Base-by-base conservation (phyloP, 257 asterid genomes). In the Solanum corneliomulleri region DNA sequence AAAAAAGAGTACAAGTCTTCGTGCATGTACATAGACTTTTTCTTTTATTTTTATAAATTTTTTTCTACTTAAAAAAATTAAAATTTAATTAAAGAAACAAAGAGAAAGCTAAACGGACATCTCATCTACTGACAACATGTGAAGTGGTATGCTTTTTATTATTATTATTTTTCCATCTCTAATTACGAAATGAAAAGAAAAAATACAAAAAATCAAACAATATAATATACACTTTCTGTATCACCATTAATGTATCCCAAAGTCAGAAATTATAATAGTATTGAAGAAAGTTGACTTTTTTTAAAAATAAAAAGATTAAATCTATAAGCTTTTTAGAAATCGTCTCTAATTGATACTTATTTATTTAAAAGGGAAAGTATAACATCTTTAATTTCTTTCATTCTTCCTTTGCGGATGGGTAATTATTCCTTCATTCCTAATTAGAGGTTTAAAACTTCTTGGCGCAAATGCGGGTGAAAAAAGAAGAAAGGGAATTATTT, bases 271-370 rank as follows among this genome's bases (percentile, higher is more conserved):
- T 42, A 76, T 83, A 49, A 83, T 85, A 68, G 60, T 74, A 75
- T 86, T 39, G 78, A 52, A 86, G 13, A 69, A 35, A 42, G 11
- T 42, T 47, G 58, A 47, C 39, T 1, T 9, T 13, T 20, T 52
- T 6, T 0, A 35, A 33, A 10, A 6, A 52, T 6, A 42, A 15
- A 23, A 10, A 29, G 15, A 14, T 11, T 27, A 27, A 49, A 68
- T 16, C 85, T 85, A 85, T 88, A 23, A 84, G 91, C 89, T 91
- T 90, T 91, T 87, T 82, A 88, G 89, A 90, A 92, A 41, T 85
- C 85, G 91, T 90, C 91, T 90, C 91, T 86, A 16, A 20, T 72
- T 20, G 49, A 72, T 35, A 20, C 31, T 35, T 49, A 20, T 29
- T 27, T 64, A 35, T 35, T 35, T 0, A 37, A 44, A 64, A 13